Evolutionary conservation across 2,329 filamentous ascomycete species (phyloP), one percentile per base, ranked within the genome.

Genomic region (Fusarium sp.): DNA sequence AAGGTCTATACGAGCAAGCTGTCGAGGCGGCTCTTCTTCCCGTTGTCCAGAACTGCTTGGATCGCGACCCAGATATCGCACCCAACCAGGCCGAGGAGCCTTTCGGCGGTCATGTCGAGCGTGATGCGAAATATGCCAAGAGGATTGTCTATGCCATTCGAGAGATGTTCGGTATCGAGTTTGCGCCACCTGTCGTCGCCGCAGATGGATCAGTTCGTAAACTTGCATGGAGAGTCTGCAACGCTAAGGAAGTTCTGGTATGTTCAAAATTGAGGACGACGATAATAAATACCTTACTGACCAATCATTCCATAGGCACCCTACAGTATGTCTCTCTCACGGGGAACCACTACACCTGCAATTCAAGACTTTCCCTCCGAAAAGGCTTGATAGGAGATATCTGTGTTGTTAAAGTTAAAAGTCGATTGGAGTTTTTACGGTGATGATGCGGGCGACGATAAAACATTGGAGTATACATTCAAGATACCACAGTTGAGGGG

Each of bases 131-230:
- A 79, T 98, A 94, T 74, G 91, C 95, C 1, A 92, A 90, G 79
- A 84, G 96, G 41, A 92, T 98, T 12, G 94, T 98, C 1, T 98
- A 97, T 78, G 96, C 94, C 6, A 93, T 99, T 30, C 91, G 92
- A 68, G 92, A 97, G 77, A 97, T 97, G 94, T 97, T 99, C 78
- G 96, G 94, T 52, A 92, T 99, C 63, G 96, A 99, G 78, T 94
- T 99, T 76, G 93, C 96, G 3, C 91, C 94, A 0, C 93, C 93
- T 44, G 95, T 98, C 1, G 96, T 99, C 33, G 89, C 92, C 53
- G 94, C 94, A 0, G 96, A 99, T 81, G 93, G 96, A 8, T 97
- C 91, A 72, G 92, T 98, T 62, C 89, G 87, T 75, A 97, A 97
- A 77, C 83, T 99, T 67, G 94, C 94, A 8, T 97, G 95, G 94